phyloP scores from a whole-genome alignment of 257 asterid genomes.

The Leptodermis oblonga region DNA sequence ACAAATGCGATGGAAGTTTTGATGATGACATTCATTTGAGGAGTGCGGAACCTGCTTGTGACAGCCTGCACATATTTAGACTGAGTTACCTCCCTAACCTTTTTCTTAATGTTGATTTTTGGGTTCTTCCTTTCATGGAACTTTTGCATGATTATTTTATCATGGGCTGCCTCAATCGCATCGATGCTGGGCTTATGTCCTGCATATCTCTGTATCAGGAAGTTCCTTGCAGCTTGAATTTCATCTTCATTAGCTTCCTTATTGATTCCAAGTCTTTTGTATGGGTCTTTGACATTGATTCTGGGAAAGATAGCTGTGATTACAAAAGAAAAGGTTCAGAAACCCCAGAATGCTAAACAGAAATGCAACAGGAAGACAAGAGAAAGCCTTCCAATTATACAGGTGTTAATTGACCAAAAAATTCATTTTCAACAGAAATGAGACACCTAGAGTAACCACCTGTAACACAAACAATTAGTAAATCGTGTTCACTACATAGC shows the following conservation, averaged over 20 bases:
- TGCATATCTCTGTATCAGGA: slow-evolving; percentile 70
- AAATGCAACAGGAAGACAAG: not conserved
- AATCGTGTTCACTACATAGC: not conserved
- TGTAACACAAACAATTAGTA: not conserved
- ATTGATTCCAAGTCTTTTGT: slow-evolving; percentile 90
- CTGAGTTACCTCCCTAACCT: slow-evolving; percentile 81
- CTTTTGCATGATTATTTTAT: slow-evolving; percentile 92
- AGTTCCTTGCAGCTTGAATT: slow-evolving; percentile 84
- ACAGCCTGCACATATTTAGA: slow-evolving; percentile 76
- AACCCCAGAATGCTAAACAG: not conserved
- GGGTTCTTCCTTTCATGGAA: slow-evolving; percentile 90
- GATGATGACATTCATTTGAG: slow-evolving; percentile 54
- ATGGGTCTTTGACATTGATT: slow-evolving; percentile 80
- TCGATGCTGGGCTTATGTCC: slow-evolving; percentile 86
- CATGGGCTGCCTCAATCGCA: slow-evolving; percentile 93
- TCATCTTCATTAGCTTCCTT: slow-evolving; percentile 91
- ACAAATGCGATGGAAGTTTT: slow-evolving; percentile 73
- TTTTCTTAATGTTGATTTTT: slow-evolving; percentile 79
- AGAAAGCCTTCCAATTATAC: not conserved
- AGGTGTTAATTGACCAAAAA: not conserved
- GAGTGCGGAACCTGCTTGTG: slow-evolving; percentile 75
- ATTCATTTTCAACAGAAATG: not conserved
- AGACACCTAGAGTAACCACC: not conserved
- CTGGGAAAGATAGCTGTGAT: slow-evolving; percentile 71
- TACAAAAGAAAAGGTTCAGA: slow-evolving; percentile 14